phyloP scores from a whole-genome alignment of 225 moss, liverwort and hornwort genomes.

The Polytrichum commune region DNA sequence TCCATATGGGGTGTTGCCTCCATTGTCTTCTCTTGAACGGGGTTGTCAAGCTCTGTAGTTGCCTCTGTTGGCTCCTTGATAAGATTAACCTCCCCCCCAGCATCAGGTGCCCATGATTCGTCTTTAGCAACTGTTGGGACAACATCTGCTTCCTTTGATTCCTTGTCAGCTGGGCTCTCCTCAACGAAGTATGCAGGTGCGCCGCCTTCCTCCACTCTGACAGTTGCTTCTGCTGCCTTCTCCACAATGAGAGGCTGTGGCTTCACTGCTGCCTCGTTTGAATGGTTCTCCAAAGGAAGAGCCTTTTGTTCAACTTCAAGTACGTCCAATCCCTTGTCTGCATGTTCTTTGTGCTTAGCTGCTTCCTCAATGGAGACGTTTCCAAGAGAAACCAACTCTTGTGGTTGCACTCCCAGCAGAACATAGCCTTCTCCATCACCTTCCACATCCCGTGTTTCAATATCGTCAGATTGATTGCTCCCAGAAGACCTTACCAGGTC shows the following conservation, averaged over 20 bases:
- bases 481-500: slow-evolving; percentile 38
- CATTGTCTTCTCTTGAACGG: no score
- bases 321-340: neutral
- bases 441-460: slow-evolving; percentile 45
- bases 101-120: no score
- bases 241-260: neutral
- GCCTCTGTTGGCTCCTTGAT: no score
- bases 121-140: no score
- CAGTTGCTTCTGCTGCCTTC: neutral
- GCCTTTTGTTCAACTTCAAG: neutral
- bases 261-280: neutral
- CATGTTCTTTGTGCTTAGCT: neutral
- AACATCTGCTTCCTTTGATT: neutral
- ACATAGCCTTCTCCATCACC: slow-evolving; percentile 49
- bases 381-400: neutral
- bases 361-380: neutral
- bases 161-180: neutral
- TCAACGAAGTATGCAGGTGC: neutral
- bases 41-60: no score
- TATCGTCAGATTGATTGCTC: slow-evolving; percentile 52
- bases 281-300: neutral
- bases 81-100: no score
- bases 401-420: slow-evolving; percentile 27
- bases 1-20: no score
- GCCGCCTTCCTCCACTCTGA: slow-evolving; percentile 1